Conservation (phyloP, 257 asterid genomes). For the Paulownia fortunei region DNA sequence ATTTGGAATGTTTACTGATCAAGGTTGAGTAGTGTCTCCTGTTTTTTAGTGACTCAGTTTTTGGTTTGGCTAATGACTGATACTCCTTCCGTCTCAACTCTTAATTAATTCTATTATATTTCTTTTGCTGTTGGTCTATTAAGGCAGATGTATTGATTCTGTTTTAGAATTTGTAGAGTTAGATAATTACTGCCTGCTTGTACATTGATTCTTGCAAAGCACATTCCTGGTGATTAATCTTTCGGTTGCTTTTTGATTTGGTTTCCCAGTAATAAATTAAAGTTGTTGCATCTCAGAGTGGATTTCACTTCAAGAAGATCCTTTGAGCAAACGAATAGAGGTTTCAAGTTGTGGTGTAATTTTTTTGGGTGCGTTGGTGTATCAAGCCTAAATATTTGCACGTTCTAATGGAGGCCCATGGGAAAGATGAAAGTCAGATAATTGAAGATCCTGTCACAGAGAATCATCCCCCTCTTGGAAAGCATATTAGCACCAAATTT, state of each 20-base stretch:
- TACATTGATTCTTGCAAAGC: not conserved
- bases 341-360: not conserved
- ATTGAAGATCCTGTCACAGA: not conserved
- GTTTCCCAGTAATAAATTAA: not conserved
- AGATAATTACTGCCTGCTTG: not conserved
- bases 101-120: too few relatives aligned
- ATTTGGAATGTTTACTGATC: too few relatives aligned
- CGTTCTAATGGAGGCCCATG: slow-evolving; percentile 19
- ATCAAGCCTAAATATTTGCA: not conserved
- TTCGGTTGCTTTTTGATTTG: not conserved
- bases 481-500: not conserved
- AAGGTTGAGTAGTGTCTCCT: too few relatives aligned
- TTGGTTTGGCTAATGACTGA: too few relatives aligned
- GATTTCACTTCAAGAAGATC: not conserved
- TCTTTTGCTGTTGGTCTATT: too few relatives aligned
- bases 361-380: not conserved
- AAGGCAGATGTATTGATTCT: too few relatives aligned
- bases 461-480: not conserved
- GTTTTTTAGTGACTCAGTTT: too few relatives aligned
- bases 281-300: slow-evolving; percentile 1
- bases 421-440: slow-evolving; percentile 1
- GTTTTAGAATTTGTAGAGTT: too few relatives aligned
- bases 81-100: too few relatives aligned
- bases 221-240: not conserved
- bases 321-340: not conserved